Base-by-base conservation (phyloP, 495 filamentous ascomycete species). In the Staphylotrichum tortipilum region DNA sequence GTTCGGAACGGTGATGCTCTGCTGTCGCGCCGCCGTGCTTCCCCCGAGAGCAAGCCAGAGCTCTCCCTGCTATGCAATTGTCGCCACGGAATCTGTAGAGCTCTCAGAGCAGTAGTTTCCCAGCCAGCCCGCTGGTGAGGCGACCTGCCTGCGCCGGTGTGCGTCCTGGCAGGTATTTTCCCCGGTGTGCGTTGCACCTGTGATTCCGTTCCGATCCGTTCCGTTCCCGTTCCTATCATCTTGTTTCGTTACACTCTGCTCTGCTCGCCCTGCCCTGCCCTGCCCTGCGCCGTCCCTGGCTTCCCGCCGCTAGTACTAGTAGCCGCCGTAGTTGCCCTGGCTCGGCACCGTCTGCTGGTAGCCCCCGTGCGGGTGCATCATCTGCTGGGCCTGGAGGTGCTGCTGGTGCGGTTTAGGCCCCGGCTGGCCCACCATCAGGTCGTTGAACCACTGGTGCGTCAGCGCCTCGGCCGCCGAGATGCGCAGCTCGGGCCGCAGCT, bases 401-500 rank as follows among this genome's bases (percentile, higher is more conserved):
- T 69, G 70, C 41, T 65, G 66, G 22, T 68, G 69, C 37, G 57
- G 58, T 29, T 52, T 52, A 42, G 64, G 62, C 39, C 67, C 68
- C 37, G 70, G 66, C 39, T 64, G 62, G 18, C 61, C 60, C 40
- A 62, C 50, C n/a, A 68, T 54, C 11, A 75, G 43, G 37, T 75
- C 72, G 48, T 56, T 49, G 68, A 98, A 98, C 92, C 92, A 98
- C 2, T 81, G 85, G 65, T 98, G 94, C 52, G 80, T 75, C 44
- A 97, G 69, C 4, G 91, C 91, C 49, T 89, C 85, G 49, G 80
- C 70, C 9, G 92, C 92, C 47, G 83, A 85, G 58, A 94, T 84
- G 24, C 92, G 80, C 73, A 94, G 85, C 63, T 98, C 92, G 5
- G 92, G 92, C 31, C 92, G 79, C 29, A 97, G 71, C 58, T 96